phyloP scores from a whole-genome alignment of 2,329 filamentous ascomycete genomes.

The Pseudogymnoascus sp. region DNA sequence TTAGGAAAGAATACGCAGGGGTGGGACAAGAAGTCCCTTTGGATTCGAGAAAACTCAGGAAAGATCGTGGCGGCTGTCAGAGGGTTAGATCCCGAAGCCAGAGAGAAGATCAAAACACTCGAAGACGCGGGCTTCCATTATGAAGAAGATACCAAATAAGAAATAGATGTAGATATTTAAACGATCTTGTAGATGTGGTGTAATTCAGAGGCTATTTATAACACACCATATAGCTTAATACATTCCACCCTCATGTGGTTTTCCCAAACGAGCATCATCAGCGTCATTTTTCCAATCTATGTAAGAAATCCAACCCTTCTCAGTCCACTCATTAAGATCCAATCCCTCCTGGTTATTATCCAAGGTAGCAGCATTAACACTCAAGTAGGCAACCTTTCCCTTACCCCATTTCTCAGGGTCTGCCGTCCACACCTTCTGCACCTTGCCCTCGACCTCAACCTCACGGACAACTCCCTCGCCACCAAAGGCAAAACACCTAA shows the following conservation, averaged over 20 bases:
- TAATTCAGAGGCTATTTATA: not conserved
- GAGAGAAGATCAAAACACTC: conserved; percentile 60
- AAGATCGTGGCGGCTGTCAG: not conserved
- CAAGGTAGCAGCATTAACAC: conserved; percentile 32
- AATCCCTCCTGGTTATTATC: conserved; percentile 32
- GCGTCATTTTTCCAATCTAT: conserved; percentile 16
- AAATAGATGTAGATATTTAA: not conserved
- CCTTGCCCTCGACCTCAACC: conserved; percentile 14
- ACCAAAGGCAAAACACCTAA: conserved; percentile 35
- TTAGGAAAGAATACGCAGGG: not conserved
- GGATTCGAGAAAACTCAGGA: not conserved
- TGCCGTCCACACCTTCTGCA: conserved; percentile 24
- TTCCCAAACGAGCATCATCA: conserved; percentile 13
- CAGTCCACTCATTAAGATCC: conserved; percentile 31
- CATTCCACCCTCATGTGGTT: conserved; percentile 21
- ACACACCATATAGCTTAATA: conserved; percentile 15
- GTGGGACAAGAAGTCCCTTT: not conserved
- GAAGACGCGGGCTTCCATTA: conserved; percentile 54
- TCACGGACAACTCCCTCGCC: conserved; percentile 27
- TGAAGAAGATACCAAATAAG: conserved; percentile 50
- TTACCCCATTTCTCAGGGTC: conserved; percentile 25
- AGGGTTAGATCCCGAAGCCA: conserved; percentile 47
- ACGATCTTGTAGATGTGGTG: not conserved
- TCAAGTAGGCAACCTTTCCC: conserved; percentile 27
- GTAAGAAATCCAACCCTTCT: conserved; percentile 28